Evolutionary conservation across 2,329 filamentous ascomycete species (phyloP).

Genomic region (Dothistroma pini): DNA sequence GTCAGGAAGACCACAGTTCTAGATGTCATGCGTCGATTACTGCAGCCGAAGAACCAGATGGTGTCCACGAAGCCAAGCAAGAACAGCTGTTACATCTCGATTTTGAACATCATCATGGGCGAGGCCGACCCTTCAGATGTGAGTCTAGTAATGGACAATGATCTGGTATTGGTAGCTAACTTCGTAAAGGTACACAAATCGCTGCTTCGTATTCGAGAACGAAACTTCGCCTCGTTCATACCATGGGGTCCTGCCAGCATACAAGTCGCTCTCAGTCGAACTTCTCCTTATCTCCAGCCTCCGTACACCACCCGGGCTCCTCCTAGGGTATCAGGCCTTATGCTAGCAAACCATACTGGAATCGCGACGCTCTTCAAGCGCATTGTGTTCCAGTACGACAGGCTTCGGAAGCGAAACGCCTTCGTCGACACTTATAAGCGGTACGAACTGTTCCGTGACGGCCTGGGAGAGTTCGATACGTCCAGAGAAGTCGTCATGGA

Average conservation of each 20-base stretch:
- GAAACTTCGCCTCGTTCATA: constrained; percentile 91
- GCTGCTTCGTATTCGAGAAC: constrained; percentile 88
- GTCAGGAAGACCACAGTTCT: constrained; percentile 97
- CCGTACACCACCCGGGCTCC: constrained; percentile 93
- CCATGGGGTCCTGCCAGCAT: constrained; percentile 98
- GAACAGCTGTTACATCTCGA: constrained; percentile 98
- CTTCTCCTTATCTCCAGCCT: constrained; percentile 91
- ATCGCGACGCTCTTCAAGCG: constrained; percentile 96
- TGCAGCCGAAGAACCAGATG: constrained; percentile 99
- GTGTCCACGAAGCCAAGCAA: constrained; percentile 93
- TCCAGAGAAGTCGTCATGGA: constrained; percentile 87
- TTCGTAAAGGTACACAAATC: constrained; percentile 77
- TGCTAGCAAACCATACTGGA: constrained; percentile 97
- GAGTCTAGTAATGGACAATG: constrained; percentile 19
- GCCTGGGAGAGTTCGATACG: constrained; percentile 91
- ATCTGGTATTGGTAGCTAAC: constrained; percentile 3
- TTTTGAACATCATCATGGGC: constrained; percentile 97
- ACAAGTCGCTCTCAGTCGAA: constrained; percentile 93
- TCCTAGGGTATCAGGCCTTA: constrained; percentile 81
- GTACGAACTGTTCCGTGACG: constrained; percentile 87
- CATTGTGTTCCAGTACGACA: constrained; percentile 87
- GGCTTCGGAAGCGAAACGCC: constrained; percentile 91
- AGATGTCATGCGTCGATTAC: constrained; percentile 90
- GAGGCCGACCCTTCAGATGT: constrained; percentile 96
- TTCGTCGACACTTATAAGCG: constrained; percentile 97